Evolutionary conservation across 768 basidiomycete genomes (phyloP), one percentile per base, ranked within the genome.

Genomic region (Collybiopsis confluens): DNA sequence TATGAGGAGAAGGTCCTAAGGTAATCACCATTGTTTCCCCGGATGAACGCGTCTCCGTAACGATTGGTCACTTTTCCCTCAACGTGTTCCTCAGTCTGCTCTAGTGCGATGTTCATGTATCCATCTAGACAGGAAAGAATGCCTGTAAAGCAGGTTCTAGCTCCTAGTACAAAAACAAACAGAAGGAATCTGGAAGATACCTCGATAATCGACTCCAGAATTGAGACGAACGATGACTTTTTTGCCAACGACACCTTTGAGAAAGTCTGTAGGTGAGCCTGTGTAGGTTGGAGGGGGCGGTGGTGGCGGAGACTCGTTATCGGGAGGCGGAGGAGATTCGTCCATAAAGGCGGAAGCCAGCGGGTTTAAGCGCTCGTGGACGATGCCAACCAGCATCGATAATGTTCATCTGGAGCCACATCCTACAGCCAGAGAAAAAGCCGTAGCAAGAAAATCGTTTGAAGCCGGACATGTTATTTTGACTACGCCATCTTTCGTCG

Each of bases 81-180:
- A 9, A 95, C 91, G 68, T 94, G 85, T 70, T 99, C 97, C 70
- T 97, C 93, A 2, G 95, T 97, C 68, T 97, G 91, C 70, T 99
- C 97, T 33, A 98, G 72, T 13, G 93, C 97, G 46, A 98, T 96
- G 71, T 98, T 98, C 97, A 99, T 98, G 70, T 97, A 98, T 0
- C 95, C 95, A 69, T 98, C 97, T 21, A 98, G 79, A 64, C 97
- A 98, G 2, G 93, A 95, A 13, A 99, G 73, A 2, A 94, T 78
- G 18, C 96, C 96, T 98, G 56, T 4, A 30, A 33, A 36, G 23
- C 33, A 8, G 26, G 13, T 15, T 53, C 4, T 45, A 23, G 26
- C 15, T 18, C 21, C 18, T 47, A 15, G 10, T 52, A 26, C 43
- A 45, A 21, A 11, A 15, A 41, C 1, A 55, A 10, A 38, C 27